phyloP scores from a whole-genome alignment of 2,329 filamentous ascomycete genomes.

The Fusarium pininemorale region DNA sequence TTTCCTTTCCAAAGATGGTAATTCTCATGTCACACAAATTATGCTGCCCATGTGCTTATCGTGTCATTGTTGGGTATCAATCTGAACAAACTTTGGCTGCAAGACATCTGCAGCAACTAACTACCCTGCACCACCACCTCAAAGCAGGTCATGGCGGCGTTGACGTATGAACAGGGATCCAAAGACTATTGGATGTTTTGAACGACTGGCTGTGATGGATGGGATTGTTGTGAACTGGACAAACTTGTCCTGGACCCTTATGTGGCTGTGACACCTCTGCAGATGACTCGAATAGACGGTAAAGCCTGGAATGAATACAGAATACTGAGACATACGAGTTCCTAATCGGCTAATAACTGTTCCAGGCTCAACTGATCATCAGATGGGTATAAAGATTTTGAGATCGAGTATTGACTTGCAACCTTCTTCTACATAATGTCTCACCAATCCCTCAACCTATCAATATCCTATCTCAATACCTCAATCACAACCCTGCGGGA shows the following conservation, averaged over 20 bases:
- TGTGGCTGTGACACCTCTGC: background rate
- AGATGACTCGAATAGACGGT: background rate
- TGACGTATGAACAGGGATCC: background rate
- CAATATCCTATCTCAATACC: background rate
- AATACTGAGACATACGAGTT: background rate
- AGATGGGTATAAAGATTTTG: background rate
- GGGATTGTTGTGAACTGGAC: background rate
- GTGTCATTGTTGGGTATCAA: background rate
- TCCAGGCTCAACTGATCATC: background rate
- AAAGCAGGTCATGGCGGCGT: background rate
- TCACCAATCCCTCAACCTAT: background rate
- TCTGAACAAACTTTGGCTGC: background rate
- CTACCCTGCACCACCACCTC: slow-evolving; percentile 29
- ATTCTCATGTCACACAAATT: background rate
- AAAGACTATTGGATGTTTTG: background rate
- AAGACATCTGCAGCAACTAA: slow-evolving; percentile 7
- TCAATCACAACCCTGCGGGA: slow-evolving; percentile 17
- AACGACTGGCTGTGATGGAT: background rate
- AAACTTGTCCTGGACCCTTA: background rate
- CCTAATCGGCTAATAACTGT: background rate
- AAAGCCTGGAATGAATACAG: slow-evolving; percentile 20
- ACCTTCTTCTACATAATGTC: background rate
- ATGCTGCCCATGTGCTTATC: background rate
- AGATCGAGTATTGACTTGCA: background rate
- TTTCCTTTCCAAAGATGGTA: background rate